phyloP scores from a whole-genome alignment of 1,284 basidiomycete species.

The Leccinum insigne region DNA sequence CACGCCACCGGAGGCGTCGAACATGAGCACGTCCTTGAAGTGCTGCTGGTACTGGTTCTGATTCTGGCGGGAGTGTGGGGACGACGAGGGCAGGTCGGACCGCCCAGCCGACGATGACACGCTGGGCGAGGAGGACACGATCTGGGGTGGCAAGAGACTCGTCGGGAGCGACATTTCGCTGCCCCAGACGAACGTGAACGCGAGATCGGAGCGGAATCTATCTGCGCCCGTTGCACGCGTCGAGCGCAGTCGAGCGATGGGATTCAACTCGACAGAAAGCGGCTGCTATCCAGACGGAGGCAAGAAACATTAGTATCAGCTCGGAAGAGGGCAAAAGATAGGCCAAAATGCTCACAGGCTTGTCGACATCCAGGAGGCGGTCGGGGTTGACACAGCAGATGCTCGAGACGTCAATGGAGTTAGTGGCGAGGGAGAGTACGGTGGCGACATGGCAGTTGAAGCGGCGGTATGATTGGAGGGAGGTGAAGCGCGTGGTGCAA shows the following conservation, averaged over 20 bases:
- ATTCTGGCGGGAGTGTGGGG: slow-evolving; percentile 32
- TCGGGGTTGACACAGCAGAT: slow-evolving; percentile 38
- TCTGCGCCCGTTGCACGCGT: slow-evolving; percentile 35
- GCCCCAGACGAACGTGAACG: slow-evolving; percentile 55
- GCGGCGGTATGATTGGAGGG: slow-evolving; percentile 52
- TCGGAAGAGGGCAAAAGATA: neutral
- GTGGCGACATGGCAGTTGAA: slow-evolving; percentile 71
- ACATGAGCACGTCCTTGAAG: slow-evolving; percentile 64
- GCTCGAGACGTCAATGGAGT: slow-evolving; percentile 44
- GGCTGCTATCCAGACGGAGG: slow-evolving; percentile 40
- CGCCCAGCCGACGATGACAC: slow-evolving; percentile 29
- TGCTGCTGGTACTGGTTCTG: slow-evolving; percentile 43
- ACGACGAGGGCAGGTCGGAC: slow-evolving; percentile 29
- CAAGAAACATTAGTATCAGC: slow-evolving; percentile 6
- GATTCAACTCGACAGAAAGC: slow-evolving; percentile 52
- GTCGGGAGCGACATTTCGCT: slow-evolving; percentile 36
- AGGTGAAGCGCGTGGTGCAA: slow-evolving; percentile 46
- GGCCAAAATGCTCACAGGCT: slow-evolving; percentile 38
- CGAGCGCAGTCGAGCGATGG: slow-evolving; percentile 58
- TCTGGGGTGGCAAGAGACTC: slow-evolving; percentile 39
- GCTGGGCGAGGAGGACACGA: slow-evolving; percentile 35
- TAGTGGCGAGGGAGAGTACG: slow-evolving; percentile 47
- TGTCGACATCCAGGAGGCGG: slow-evolving; percentile 28
- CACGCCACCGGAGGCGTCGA: slow-evolving; percentile 59
- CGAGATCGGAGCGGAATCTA: slow-evolving; percentile 41